Base-by-base conservation (phyloP, 2,329 filamentous ascomycete species). In the Talaromyces sp. region DNA sequence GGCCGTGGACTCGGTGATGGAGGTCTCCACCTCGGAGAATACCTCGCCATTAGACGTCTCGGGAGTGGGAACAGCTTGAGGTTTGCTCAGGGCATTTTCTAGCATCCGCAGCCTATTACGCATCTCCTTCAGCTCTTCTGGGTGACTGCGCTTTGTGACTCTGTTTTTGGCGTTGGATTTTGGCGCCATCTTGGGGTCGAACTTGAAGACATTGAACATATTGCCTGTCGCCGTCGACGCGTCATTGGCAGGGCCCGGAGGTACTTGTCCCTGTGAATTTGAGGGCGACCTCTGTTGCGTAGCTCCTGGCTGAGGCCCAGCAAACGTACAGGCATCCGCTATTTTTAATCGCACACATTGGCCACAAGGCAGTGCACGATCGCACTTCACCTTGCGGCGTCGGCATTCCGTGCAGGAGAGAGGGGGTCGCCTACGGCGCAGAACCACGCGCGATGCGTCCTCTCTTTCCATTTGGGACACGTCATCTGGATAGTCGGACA, bases 361-460 rank as follows among this genome's bases (percentile, higher is more conserved):
- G 58, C 79, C 79, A 67, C 89, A 93, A 55, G 89, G 87, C 46
- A 87, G 81, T 17, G 78, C 72, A 67, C 89, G 90, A 75, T 90
- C 86, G 74, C 89, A 93, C 69, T 89, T 90, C 51, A 91, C 77
- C 72, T 93, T 93, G 36, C 89, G 82, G 19, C 88, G 83, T 35
- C 89, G 82, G 67, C 87, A 90, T 69, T 88, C 84, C 30, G n/a
- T 79, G 67, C 86, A 90, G 24, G 84, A 87, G 6, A 56, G 82
- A 82, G 70, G 89, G 86, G 77, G 87, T 82, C 65, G 84, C 79
- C 75, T 87, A 82, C 58, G 65, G n/a, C 68, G 77, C 29, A 82
- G 78, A 19, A 60, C 42, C 8, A 52, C 36, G 49, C 14, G 54
- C 3, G 51, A 39, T n/a, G 33, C n/a, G 14, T 56, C 53, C 16